These are phyloP conservation scores for Mycena citricolor DNA, from an alignment of 1,284 basidiomycete species.

Conservation along the genomic window DNA sequence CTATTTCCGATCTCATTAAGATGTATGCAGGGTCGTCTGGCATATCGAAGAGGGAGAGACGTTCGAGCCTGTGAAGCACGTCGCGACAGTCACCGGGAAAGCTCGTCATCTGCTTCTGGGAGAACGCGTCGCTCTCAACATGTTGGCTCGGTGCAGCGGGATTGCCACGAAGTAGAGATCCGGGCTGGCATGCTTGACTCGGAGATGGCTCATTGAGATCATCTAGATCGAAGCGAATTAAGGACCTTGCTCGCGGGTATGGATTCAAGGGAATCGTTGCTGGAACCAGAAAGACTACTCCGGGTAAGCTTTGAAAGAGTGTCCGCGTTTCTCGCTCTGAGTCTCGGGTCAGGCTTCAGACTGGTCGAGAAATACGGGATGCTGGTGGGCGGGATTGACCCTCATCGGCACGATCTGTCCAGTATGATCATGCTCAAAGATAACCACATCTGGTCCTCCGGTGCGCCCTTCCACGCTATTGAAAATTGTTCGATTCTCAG, in stretches of 20 bases:
- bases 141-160: slow-evolving; percentile 93
- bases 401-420: slow-evolving; percentile 94
- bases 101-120: slow-evolving; percentile 90
- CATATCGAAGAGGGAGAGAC: slow-evolving; percentile 82
- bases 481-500: no score
- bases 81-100: slow-evolving; percentile 91
- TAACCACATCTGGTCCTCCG: slow-evolving; percentile 98
- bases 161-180: slow-evolving; percentile 86
- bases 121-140: slow-evolving; percentile 92
- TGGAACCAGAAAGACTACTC: slow-evolving; percentile 97
- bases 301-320: slow-evolving; percentile 51
- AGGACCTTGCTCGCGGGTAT: slow-evolving; percentile 75
- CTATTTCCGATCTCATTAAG: slow-evolving; percentile 2
- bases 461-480: slow-evolving; percentile 37
- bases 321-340: slow-evolving; percentile 9
- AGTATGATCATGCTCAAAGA: slow-evolving; percentile 99
- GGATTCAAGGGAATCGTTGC: slow-evolving; percentile 91
- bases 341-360: slow-evolving; percentile 90
- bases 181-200: slow-evolving; percentile 5
- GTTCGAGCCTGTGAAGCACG: slow-evolving; percentile 80
- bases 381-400: slow-evolving; percentile 96
- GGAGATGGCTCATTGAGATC: slow-evolving; percentile 13
- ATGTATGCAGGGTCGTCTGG: slow-evolving; percentile 81
- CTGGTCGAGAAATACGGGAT: slow-evolving; percentile 99
- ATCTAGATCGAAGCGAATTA: slow-evolving; percentile 74